These are phyloP conservation scores for Cryptosporidium tyzzeri DNA, from an alignment of 169 alveolate genomes.

Conservation along the genomic window DNA sequence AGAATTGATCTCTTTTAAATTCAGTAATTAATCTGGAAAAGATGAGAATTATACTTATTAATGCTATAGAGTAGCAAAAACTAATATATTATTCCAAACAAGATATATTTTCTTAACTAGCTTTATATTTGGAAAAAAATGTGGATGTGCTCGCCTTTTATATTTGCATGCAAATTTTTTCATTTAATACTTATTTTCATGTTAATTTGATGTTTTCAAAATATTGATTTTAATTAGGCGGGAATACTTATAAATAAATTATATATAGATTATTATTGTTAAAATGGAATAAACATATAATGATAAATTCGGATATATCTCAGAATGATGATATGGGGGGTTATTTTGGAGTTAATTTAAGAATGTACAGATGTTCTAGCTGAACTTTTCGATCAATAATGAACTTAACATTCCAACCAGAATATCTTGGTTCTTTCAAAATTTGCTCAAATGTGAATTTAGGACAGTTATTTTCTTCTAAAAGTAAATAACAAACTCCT, in stretches of 20 bases:
- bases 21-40: background rate
- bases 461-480: conserved; percentile 36
- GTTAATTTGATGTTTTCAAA: too few species aligned
- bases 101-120: background rate
- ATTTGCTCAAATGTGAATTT: background rate
- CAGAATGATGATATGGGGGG: background rate
- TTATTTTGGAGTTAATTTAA: background rate
- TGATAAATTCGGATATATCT: background rate
- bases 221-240: background rate
- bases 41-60: background rate
- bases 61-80: background rate
- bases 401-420: conserved; percentile 16
- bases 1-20: background rate
- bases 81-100: background rate
- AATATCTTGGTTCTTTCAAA: conserved; percentile 23
- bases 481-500: conserved; percentile 49
- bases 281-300: background rate
- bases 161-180: background rate
- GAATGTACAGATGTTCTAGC: conserved; percentile 28
- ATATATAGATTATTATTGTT: too few species aligned
- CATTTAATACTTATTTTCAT: too few species aligned
- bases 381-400: conserved; percentile 37
- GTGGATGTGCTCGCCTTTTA: background rate
- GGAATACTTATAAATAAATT: background rate
- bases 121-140: background rate